Percentiles rank a stretch among this genome's conserved stretches.
phyloP scores from a whole-genome alignment of 345 rosid species.

The Citrus mangshanensis region DNA sequence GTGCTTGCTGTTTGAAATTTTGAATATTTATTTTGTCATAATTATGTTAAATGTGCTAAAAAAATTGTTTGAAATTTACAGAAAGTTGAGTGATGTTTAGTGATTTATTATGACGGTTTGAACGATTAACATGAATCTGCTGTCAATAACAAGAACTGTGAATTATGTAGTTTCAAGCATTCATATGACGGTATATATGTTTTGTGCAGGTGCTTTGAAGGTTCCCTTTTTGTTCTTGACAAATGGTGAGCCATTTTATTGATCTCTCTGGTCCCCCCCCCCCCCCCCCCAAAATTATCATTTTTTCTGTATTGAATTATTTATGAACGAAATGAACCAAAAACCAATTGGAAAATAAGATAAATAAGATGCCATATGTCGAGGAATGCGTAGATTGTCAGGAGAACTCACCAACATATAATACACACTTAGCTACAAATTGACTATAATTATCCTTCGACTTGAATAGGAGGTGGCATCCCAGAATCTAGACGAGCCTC shows the following conservation, averaged over 20 bases:
- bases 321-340: neutral
- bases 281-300: neutral
- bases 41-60: neutral
- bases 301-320: neutral
- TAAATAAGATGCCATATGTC: neutral
- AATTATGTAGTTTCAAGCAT: neutral
- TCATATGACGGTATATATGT: neutral
- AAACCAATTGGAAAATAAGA: neutral
- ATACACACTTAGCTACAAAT: neutral
- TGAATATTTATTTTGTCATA: neutral
- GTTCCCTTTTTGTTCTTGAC: slow-evolving; percentile 49
- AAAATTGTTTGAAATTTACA: neutral
- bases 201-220: slow-evolving; percentile 33
- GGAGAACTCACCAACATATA: neutral
- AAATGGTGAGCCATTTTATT: slow-evolving; percentile 35
- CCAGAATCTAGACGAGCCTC: slow-evolving; percentile 43
- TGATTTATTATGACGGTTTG: neutral
- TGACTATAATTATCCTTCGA: neutral
- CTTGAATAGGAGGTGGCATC: slow-evolving; percentile 43
- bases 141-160: neutral
- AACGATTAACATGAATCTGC: neutral
- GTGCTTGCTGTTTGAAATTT: neutral
- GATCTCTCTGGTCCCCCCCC: neutral
- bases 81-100: too few species aligned
- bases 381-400: neutral